Base-by-base conservation (phyloP, 345 rosid genomes). In the Linum tenue region DNA sequence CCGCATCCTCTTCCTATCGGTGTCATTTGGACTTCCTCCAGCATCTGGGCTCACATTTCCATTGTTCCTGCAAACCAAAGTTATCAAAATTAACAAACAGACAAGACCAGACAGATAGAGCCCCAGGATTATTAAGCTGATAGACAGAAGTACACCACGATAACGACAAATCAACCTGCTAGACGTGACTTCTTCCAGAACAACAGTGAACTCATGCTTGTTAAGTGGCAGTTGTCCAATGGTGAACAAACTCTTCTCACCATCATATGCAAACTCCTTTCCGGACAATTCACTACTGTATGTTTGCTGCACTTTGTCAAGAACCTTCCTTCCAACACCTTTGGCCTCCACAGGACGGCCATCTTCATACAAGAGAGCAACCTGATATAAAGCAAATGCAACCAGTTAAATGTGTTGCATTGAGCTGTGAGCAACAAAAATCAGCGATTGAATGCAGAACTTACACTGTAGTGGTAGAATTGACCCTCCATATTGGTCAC, bases 401-500 rank as follows among this genome's bases (percentile, higher is more conserved):
- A 48, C 3, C 53, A 48, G 14, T 48, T 48, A 3, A 48, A 2
- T 48, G 14, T 9, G 14, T 4, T 10, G 31, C 31, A 22, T 9
- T 48, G 14, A 9, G 14, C 53, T 48, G 31, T 22, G 0, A 15
- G 11, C 14, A 7, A 65, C 15, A 17, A 14, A 22, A 22, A 22
- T 22, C 31, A 22, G 31, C 31, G 31, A 59, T 4, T 22, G 3
- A 36, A 59, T 12, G 35, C 3, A 39, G 41, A 7, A 62, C 87
- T 43, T 86, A 92, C 97, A 77, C 88, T 75, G 69, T 90, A 90
- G 12, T 85, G 97, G 69, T 55, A 86, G 84, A 90, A 92, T 40
- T 84, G 65, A 2, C 81, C 88, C 14, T 78, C 83, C 31, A 69
- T 42, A 22, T 73, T 83, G 37, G 74, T 72, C 58, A 88, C 80